Percentiles rank a stretch among this genome's conserved stretches.
Evolutionary conservation across 768 basidiomycete genomes (phyloP).

Genomic region (Lyophyllum atratum): DNA sequence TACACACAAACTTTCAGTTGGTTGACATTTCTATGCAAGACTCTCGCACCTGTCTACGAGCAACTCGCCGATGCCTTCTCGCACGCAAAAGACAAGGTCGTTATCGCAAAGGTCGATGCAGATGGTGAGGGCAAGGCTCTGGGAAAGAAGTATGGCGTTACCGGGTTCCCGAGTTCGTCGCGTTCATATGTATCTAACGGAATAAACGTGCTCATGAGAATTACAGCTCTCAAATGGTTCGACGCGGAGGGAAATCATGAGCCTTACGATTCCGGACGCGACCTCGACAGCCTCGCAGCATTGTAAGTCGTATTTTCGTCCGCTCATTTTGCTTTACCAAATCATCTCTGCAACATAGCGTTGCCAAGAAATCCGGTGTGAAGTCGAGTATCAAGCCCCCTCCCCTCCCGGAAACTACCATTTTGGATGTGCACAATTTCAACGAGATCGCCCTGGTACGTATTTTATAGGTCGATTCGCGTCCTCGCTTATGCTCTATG

Average conservation of each 20-base stretch:
- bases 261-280: conserved; percentile 77
- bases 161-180: conserved; percentile 83
- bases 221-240: conserved; percentile 89
- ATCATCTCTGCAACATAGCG: conserved; percentile 40
- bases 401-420: conserved; percentile 66
- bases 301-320: conserved; percentile 56
- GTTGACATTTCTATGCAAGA: conserved; percentile 43
- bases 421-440: conserved; percentile 75
- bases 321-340: background rate
- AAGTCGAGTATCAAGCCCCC: conserved; percentile 90
- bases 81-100: conserved; percentile 76
- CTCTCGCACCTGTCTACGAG: conserved; percentile 86
- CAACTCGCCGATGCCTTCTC: conserved; percentile 87
- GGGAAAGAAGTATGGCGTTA: conserved; percentile 78
- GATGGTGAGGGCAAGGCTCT: conserved; percentile 82
- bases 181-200: background rate
- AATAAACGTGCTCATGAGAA: conserved; percentile 10
- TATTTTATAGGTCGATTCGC: background rate
- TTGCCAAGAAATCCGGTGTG: conserved; percentile 73
- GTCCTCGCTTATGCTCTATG: background rate
- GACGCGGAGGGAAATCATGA: conserved; percentile 63
- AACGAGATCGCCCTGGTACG: conserved; percentile 70
- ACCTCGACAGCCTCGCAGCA: conserved; percentile 71
- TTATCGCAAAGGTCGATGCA: conserved; percentile 91
- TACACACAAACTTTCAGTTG: background rate